Evolutionary conservation across 2,329 filamentous ascomycete genomes (phyloP).

Genomic region (Colletotrichum australisinense): DNA sequence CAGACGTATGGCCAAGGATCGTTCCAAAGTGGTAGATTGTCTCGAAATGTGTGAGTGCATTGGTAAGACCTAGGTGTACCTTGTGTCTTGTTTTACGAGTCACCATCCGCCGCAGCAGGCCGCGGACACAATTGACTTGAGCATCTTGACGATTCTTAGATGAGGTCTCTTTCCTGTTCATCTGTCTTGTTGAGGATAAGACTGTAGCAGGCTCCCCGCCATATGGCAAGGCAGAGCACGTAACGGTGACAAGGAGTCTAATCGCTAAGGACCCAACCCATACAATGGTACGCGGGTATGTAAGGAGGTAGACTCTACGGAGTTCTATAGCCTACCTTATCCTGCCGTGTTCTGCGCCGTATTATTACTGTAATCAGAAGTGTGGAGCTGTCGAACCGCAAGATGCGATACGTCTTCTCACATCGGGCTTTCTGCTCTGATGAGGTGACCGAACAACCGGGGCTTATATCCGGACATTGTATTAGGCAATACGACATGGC

Average conservation of each 20-base stretch:
- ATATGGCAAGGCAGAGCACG: neutral
- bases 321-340: no score
- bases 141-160: neutral
- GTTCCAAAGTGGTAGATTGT: neutral
- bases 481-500: neutral
- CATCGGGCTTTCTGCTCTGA: conserved; percentile 1
- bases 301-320: neutral
- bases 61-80: neutral
- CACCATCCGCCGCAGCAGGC: neutral
- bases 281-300: neutral
- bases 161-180: neutral
- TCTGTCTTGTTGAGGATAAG: neutral
- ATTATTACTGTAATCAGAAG: conserved; percentile 31
- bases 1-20: neutral
- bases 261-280: neutral
- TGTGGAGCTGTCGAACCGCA: conserved; percentile 23
- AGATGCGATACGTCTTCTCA: conserved; percentile 25
- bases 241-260: neutral
- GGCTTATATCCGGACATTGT: neutral
- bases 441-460: neutral
- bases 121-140: neutral
- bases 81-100: neutral
- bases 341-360: conserved; percentile 7
- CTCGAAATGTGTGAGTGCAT: neutral
- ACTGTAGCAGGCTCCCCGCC: neutral